Base-by-base conservation (phyloP, 805 yeast species). In the Saccharomyces eubayanus region DNA sequence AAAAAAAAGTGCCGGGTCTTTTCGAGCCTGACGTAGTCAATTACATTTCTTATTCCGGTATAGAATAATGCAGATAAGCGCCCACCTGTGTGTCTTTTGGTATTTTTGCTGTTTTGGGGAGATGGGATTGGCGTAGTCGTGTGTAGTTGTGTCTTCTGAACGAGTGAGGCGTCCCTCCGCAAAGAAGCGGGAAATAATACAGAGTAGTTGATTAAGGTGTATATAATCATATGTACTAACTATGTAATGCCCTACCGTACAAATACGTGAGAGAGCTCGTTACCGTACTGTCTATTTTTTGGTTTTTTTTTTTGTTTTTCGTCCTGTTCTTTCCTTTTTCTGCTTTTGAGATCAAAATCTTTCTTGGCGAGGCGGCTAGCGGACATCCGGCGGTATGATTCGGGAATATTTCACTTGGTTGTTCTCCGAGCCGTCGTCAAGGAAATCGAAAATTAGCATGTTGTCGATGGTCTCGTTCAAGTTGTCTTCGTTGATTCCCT, bases 381-480 rank as follows among this genome's bases (percentile, higher is more conserved):
- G 21, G 43, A 36, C 20, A 16, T 36, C 28, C 16, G 61, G 60
- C 36, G 58, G 59, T 47, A 57, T 48, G 27, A 62, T 58, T 51
- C 58, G 57, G 2, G 67, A 62, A 6, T 63, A 62, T 53, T 66
- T 66, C 29, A 62, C 48, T 40, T 63, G 64, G 29, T 61, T 64
- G 50, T 65, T 65, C 46, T 60, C 59, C 11, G 62, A 57, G 27
- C 69, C 68, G 47, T 65, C 67, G 48, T 66, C 69, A 40, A 67
- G 55, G 51, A 65, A 62, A 53, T 66, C 70, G 49, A 68, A 58
- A 1, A 64, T 60, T 20, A 68, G 55, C 11, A 62, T 57, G 31
- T 61, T 60, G 48, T 67, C 70, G 16, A 67, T 57, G 10, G 60
- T 61, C 31, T 62, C 63, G 48, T 67, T 66, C 21, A 68, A 60